phyloP scores from a whole-genome alignment of 257 asterid genomes.

The Leptodermis oblonga region DNA sequence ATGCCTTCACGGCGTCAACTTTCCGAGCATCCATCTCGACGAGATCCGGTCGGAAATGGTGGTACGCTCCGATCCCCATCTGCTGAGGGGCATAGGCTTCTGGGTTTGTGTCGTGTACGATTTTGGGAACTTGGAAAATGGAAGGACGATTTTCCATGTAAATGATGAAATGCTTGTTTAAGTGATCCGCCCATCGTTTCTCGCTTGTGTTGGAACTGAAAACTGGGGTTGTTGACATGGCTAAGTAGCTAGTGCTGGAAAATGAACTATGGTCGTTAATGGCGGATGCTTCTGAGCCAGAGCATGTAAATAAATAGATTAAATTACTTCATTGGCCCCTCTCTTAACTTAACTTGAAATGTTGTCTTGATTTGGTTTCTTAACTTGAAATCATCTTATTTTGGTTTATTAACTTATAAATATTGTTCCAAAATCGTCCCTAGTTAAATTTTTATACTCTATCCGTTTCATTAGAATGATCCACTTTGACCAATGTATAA shows the following conservation, averaged over 20 bases:
- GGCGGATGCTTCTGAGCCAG: too few species aligned
- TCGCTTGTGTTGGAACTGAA: slow-evolving; percentile 6
- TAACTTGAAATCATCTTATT: too few species aligned
- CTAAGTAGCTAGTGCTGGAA: background rate
- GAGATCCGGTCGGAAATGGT: slow-evolving; percentile 23
- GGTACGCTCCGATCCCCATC: slow-evolving; percentile 39
- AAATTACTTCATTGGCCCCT: too few species aligned
- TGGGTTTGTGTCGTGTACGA: slow-evolving; percentile 17
- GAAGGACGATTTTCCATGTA: slow-evolving; percentile 3
- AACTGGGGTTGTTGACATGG: background rate
- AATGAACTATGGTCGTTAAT: background rate
- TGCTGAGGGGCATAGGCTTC: slow-evolving; percentile 38
- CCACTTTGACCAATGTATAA: too few species aligned
- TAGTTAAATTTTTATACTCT: too few species aligned
- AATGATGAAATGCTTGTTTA: background rate
- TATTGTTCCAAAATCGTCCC: too few species aligned
- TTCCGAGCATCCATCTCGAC: slow-evolving; percentile 21
- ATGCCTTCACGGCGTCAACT: slow-evolving; percentile 21
- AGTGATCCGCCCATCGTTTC: slow-evolving; percentile 1
- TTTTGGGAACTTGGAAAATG: slow-evolving; percentile 23
- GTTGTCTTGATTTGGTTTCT: too few species aligned
- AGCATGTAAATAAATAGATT: too few species aligned
- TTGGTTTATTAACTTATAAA: too few species aligned
- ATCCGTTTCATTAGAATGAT: too few species aligned
- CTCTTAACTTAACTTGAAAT: too few species aligned